Base-by-base conservation (phyloP, 805 yeast genomes). In the Monosporozyma aerobia region DNA sequence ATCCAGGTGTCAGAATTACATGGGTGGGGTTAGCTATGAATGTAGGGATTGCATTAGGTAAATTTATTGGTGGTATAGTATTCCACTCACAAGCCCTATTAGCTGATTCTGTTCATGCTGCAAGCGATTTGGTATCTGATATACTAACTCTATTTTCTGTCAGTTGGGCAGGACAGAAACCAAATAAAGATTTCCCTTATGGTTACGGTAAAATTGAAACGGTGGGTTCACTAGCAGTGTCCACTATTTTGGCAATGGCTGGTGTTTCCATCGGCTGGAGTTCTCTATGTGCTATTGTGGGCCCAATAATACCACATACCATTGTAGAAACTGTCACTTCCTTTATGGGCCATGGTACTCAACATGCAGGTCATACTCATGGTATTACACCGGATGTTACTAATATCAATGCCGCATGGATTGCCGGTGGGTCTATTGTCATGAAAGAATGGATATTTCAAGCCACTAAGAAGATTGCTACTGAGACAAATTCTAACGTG, bases 201-300 rank as follows among this genome's bases (percentile, higher is more conserved):
- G 99, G 98, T 1, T 88, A 82, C 65, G 99, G 98, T 56, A 90
- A 92, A 62, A 77, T 94, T 47, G 99, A 94, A 70, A 85, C 97
- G 2, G 76, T 90, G 33, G 98, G 99, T 2, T 86, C 98, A 0
- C 71, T 92, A 35, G 83, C 90, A 13, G 99, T 94, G 3, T 85
- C 95, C 30, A 79, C 86, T 0, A 83, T 92, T 50, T 75, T 94
- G 53, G 72, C 94, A 4, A 76, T 85, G 66, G 98, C 98, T 3
- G 98, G 98, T 47, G 64, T 87, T 23, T 85, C 90, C 33, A 94
- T 94, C 48, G 98, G 95, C 43, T 89, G 90, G 90, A 75, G 86
- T 44, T 87, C 96, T 0, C 63, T 88, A 25, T 75, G 82, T 47
- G 83, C 80, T 55, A 78, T 86, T 44, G 73, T 82, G 30, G 88